phyloP scores from a whole-genome alignment of 2,329 filamentous ascomycete species.

The Dactylonectria macrodidyma region DNA sequence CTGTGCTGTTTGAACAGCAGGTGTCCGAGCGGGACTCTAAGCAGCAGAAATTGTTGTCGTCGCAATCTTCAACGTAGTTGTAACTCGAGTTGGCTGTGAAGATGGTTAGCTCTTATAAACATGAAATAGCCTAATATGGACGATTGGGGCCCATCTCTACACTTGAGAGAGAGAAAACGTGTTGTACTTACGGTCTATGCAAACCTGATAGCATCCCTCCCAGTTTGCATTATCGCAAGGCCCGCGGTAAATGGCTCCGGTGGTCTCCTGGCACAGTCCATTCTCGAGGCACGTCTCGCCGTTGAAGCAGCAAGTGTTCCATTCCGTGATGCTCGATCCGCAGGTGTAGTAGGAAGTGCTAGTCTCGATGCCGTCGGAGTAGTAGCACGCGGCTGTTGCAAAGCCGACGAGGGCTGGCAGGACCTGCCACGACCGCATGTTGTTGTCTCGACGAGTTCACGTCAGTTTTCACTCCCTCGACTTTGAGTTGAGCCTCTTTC shows the following conservation, averaged over 20 bases:
- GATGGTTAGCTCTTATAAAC: not conserved
- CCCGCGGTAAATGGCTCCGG: not conserved
- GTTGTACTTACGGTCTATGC: not conserved
- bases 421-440: not conserved
- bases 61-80: not conserved
- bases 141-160: not conserved
- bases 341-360: not conserved
- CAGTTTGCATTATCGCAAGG: constrained; percentile 12
- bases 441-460: not conserved
- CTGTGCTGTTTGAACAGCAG: not conserved
- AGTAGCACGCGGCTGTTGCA: constrained; percentile 16
- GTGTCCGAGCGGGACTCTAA: not conserved
- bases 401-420: not conserved
- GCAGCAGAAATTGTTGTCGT: not conserved
- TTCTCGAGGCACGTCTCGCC: constrained; percentile 4
- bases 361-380: not conserved
- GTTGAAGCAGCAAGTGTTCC: not conserved
- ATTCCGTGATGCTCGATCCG: not conserved
- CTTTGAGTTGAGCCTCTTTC: no score
- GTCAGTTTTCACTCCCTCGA: no score
- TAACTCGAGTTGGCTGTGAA: not conserved
- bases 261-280: not conserved
- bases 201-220: constrained; percentile 11
- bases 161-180: not conserved
- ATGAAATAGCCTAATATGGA: no score